phyloP scores from a whole-genome alignment of 306 rosid genomes.

The Mimosa bimucronata region DNA sequence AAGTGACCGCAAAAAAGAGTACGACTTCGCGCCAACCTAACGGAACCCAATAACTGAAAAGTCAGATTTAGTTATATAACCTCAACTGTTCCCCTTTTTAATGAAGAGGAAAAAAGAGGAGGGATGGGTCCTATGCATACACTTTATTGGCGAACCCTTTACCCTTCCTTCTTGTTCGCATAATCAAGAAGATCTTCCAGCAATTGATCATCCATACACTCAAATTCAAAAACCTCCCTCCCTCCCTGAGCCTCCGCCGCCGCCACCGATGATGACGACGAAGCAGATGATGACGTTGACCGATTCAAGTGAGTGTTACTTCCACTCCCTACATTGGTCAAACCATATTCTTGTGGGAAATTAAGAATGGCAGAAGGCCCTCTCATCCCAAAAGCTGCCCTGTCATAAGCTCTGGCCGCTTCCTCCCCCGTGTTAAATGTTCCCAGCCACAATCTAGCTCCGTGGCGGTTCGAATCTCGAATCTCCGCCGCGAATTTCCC shows the following conservation, averaged over 20 bases:
- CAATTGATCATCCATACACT: constrained; percentile 66
- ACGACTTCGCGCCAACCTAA: no score
- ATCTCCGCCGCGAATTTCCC: constrained; percentile 53
- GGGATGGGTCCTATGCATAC: no score
- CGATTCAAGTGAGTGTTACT: neutral
- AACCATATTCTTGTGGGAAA: constrained; percentile 57
- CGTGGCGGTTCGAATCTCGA: constrained; percentile 45
- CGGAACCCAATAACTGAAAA: no score
- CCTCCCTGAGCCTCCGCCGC: constrained; percentile 20
- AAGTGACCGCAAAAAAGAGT: no score
- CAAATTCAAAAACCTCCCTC: constrained; percentile 57
- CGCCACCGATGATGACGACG: constrained; percentile 38
- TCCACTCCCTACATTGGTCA: constrained; percentile 19
- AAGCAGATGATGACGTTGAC: neutral
- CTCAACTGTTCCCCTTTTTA: no score
- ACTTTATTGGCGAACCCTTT: neutral
- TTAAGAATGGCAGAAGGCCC: constrained; percentile 71
- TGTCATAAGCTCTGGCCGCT: constrained; percentile 77
- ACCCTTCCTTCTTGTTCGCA: constrained; percentile 1
- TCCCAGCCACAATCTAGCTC: constrained; percentile 73
- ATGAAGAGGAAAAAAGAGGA: no score
- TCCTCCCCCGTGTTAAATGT: constrained; percentile 64
- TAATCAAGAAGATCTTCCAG: constrained; percentile 71
- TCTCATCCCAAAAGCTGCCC: constrained; percentile 71
- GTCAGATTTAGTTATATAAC: no score